Evolutionary conservation across 805 yeast genomes (phyloP).

Genomic region (Cyberlindnera meyerae): DNA sequence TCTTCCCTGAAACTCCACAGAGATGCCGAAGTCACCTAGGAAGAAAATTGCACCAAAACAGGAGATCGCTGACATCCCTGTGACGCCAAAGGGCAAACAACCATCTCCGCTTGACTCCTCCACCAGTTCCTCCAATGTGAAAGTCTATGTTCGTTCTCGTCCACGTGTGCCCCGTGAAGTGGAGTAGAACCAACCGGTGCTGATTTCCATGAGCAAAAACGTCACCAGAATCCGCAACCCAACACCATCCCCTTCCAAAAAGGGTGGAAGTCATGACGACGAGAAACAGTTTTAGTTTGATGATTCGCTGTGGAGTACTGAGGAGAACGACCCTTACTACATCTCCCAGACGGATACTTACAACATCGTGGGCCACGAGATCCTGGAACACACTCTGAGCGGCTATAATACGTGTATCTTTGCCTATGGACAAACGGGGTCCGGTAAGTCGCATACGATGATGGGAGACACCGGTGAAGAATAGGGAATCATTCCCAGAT

Average conservation of each 20-base stretch:
- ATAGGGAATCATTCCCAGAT: slow-evolving; percentile 64
- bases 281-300: slow-evolving; percentile 44
- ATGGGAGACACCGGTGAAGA: slow-evolving; percentile 47
- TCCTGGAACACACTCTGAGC: slow-evolving; percentile 56
- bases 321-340: slow-evolving; percentile 26
- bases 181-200: slow-evolving; percentile 10
- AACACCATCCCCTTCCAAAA: slow-evolving; percentile 13
- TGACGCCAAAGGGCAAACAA: background rate
- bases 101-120: background rate
- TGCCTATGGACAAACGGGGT: slow-evolving; percentile 80
- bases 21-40: no score
- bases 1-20: no score
- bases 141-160: slow-evolving; percentile 49
- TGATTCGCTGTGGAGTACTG: slow-evolving; percentile 46
- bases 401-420: slow-evolving; percentile 73
- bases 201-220: slow-evolving; percentile 18
- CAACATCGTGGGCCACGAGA: slow-evolving; percentile 48
- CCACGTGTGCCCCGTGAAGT: slow-evolving; percentile 31
- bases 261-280: slow-evolving; percentile 1
- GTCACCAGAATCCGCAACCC: slow-evolving; percentile 13
- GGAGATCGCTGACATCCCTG: no score
- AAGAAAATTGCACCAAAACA: no score
- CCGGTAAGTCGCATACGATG: slow-evolving; percentile 85
- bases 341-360: slow-evolving; percentile 50
- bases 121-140: slow-evolving; percentile 28